Evolutionary conservation across 2,329 filamentous ascomycete species (phyloP), one percentile per base, ranked within the genome.

Genomic region (Botrytis cinerea): DNA sequence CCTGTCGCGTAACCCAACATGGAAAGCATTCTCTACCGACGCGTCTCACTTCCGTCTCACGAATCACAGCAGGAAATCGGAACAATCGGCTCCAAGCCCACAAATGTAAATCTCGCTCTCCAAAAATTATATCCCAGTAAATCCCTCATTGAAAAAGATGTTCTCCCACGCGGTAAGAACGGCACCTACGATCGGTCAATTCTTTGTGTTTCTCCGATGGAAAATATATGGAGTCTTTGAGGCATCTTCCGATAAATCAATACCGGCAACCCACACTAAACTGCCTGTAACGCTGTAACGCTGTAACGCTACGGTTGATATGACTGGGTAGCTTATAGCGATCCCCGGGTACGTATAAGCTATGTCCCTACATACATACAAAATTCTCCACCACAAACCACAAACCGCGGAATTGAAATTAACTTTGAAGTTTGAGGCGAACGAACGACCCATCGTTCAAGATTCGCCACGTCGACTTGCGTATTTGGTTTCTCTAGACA

Each of bases 71-170:
- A 18, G 40, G 51, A 67, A 32, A 40, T 68, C 66, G 66, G 66
- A 68, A 57, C 48, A 2, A 57, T 57, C 66, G 66, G 66, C 66
- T 68, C 46, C 12, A 4, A 32, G n/a, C 35, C 48, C 66, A 68
- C 66, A 38, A 38, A 32, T n/a, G 48, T 57, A 43, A 68, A 68
- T 54, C 35, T 54, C 64, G n/a, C 35, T 40, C 25, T 35, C 25
- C 28, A 38, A 38, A 67, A 9, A 40, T 18, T 28, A 22, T 28
- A 68, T 57, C 45, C 48, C 35, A 68, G 48, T 57, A 68, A 68
- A 68, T 68, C 35, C 66, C 66, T 68, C 66, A 68, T n/a, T 66
- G 43, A 66, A 66, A 22, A 64, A 45, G n/a, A 68, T 25, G 16
- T 43, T 62, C 18, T 48, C 43, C n/a, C 40, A 38, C 35, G 38